Evolutionary conservation across 1,284 basidiomycete genomes (phyloP).

Genomic region (Bondarzewia mesenterica): DNA sequence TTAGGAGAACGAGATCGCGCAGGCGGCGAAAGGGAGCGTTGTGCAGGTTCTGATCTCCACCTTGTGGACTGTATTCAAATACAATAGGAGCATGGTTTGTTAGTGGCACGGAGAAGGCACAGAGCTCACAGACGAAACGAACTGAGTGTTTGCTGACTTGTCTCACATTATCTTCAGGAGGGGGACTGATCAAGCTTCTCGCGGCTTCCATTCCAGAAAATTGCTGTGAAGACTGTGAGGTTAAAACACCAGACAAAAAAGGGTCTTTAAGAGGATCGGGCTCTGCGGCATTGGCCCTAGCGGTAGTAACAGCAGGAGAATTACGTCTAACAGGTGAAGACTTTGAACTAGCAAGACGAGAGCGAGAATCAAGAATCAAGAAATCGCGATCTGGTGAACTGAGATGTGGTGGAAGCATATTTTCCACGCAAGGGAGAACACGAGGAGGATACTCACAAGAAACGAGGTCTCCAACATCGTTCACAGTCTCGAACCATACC

Average conservation of each 20-base stretch:
- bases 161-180: slow-evolving; percentile 33
- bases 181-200: slow-evolving; percentile 34
- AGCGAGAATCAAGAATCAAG: too few relatives aligned
- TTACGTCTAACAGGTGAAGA: too few relatives aligned
- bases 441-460: too few relatives aligned
- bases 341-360: too few relatives aligned
- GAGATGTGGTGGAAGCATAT: not conserved
- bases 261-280: slow-evolving; percentile 4
- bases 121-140: slow-evolving; percentile 6
- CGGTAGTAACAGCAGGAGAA: too few relatives aligned
- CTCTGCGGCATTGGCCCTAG: too few relatives aligned
- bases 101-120: not conserved
- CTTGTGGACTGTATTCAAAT: not conserved
- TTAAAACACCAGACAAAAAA: slow-evolving; percentile 18
- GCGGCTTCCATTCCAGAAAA: slow-evolving; percentile 17
- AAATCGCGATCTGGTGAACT: not conserved
- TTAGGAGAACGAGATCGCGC: slow-evolving; percentile 7
- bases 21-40: slow-evolving; percentile 12
- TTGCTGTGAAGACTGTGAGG: slow-evolving; percentile 20
- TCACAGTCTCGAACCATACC: not conserved
- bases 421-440: not conserved
- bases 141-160: slow-evolving; percentile 13
- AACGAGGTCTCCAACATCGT: not conserved
- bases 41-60: slow-evolving; percentile 14
- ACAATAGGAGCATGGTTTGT: slow-evolving; percentile 1